These are phyloP conservation scores for Hemileccinum hortonii DNA, from an alignment of 1,284 basidiomycete species.

Conservation along the genomic window DNA sequence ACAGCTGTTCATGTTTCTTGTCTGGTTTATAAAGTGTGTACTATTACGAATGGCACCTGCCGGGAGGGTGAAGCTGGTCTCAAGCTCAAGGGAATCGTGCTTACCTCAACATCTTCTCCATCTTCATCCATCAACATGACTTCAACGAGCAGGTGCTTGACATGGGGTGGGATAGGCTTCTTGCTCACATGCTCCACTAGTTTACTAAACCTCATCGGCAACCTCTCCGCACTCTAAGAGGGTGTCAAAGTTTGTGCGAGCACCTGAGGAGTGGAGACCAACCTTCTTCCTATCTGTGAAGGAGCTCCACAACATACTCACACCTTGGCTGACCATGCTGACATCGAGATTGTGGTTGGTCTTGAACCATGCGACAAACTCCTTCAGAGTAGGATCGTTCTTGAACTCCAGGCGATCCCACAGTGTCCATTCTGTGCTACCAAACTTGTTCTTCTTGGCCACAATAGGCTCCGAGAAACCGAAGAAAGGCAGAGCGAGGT, in stretches of 20 bases:
- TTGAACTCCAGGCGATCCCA: slow-evolving; percentile 98
- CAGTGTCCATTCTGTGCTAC: slow-evolving; percentile 89
- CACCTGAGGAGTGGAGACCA: slow-evolving; percentile 1
- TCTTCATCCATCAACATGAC: slow-evolving; percentile 92
- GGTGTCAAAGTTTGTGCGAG: slow-evolving; percentile 4
- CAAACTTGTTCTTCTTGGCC: slow-evolving; percentile 89
- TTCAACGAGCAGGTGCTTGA: slow-evolving; percentile 86
- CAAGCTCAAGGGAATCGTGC: slow-evolving; percentile 1
- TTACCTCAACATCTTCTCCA: slow-evolving; percentile 84
- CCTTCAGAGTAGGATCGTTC: slow-evolving; percentile 85
- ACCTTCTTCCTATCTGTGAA: slow-evolving; percentile 93
- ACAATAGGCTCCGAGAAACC: slow-evolving; percentile 98
- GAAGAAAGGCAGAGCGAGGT: slow-evolving; percentile 97
- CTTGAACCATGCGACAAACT: slow-evolving; percentile 86
- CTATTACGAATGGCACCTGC: slow-evolving; percentile 72
- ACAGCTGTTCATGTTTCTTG: not conserved
- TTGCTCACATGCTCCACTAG: slow-evolving; percentile 93
- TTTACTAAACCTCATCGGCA: slow-evolving; percentile 87
- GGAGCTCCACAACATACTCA: slow-evolving; percentile 97
- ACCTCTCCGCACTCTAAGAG: slow-evolving; percentile 76
- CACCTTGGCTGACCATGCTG: slow-evolving; percentile 95
- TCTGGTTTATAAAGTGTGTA: slow-evolving; percentile 41
- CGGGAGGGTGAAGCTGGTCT: not conserved
- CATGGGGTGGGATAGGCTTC: slow-evolving; percentile 81
- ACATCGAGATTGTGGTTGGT: slow-evolving; percentile 85